Evolutionary conservation across 164 flowering plant genomes (phyloP), one percentile per base, ranked within the genome.

Genomic region (Nelumbo lutea): DNA sequence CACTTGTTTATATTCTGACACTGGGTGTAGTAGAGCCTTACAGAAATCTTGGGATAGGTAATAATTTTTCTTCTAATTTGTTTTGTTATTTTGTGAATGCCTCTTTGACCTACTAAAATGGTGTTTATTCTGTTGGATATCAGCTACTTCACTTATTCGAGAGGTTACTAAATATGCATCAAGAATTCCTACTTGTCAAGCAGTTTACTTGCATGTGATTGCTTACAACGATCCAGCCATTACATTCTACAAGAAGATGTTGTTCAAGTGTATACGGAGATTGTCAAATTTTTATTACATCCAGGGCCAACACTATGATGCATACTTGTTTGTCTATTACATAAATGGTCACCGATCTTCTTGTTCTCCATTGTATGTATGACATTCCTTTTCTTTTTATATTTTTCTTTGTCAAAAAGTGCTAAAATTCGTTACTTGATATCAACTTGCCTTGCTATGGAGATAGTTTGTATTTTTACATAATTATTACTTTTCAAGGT

Each of bases 291-390:
- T 92, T 73, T 95, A 92, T 77, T 82, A 80, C 59, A 95, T 95
- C 79, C 80, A 78, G 46, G 90, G 93, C 39, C 91, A 77, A 75
- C 93, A 89, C 76, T 87, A 85, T 74, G 99, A 95, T 82, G 72
- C 99, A 2, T 92, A 79, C 78, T 82, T 95, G 80, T 95, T 92
- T 68, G 82, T 90, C 62, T 90, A 83, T 84, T 89, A 83, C 56
- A 88, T 92, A 57, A 92, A 92, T 79, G 97, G 98, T n/a, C 88
- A 90, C 13, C 89, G 84, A 60, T 92, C 98, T 82, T 88, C 96
- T 41, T 90, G 94, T 83, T 95, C 99, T 40, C 91, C 87, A 42
- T 64, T 90, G 99, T 95, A 90, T 87, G 97, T 84, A 38, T 52
- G 63, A 64, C 56, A 56, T 68, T 51, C 63, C 42, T 44, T 47